phyloP scores from a whole-genome alignment of 148 eudicot species.

The Cornus florida region DNA sequence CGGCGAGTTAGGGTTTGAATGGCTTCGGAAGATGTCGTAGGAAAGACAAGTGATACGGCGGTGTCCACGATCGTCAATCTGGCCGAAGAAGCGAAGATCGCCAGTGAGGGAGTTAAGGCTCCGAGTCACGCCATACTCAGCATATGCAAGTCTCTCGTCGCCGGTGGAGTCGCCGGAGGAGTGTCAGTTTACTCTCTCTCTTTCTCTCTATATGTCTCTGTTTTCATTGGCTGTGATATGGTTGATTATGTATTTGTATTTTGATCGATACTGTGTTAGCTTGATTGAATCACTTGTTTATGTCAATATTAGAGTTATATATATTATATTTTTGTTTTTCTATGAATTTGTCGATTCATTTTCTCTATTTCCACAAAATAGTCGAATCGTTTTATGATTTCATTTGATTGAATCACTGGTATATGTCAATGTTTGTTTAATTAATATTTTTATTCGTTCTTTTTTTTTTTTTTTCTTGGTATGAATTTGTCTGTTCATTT shows the following conservation, averaged over 20 bases:
- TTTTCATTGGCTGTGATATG: no score
- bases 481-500: no score
- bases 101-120: constrained; percentile 66
- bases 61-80: constrained; percentile 72
- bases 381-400: background rate
- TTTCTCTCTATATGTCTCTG: background rate
- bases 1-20: constrained; percentile 28
- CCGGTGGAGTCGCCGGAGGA: constrained; percentile 85
- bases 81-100: constrained; percentile 81
- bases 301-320: background rate
- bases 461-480: no score
- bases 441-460: no score
- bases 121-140: constrained; percentile 46
- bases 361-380: no score
- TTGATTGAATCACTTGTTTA: background rate
- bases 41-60: constrained; percentile 56
- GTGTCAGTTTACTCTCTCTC: constrained; percentile 45
- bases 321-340: no score
- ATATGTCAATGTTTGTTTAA: background rate
- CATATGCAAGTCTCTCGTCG: constrained; percentile 73
- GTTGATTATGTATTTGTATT: no score
- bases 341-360: no score
- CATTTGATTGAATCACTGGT: background rate
- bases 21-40: constrained; percentile 84
- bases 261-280: background rate